A percentile compares a stretch with the other conserved stretches of the same genome.
These are phyloP conservation scores for Flaveria ramosissima DNA, from an alignment of 129 eudicot species.

Conservation along the genomic window DNA sequence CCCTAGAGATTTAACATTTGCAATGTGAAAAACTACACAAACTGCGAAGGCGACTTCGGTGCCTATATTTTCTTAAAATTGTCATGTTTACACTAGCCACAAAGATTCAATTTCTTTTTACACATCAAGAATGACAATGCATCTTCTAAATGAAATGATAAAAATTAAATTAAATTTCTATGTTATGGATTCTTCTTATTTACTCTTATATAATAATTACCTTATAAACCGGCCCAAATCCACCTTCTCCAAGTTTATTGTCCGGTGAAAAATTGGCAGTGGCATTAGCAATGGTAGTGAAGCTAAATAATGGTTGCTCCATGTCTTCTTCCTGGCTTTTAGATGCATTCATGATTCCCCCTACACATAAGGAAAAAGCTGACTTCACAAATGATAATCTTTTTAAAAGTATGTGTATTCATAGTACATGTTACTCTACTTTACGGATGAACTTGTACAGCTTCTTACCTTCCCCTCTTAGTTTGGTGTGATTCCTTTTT, in stretches of 20 bases:
- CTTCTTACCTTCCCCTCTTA: constrained; percentile 27
- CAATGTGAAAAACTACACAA: not conserved
- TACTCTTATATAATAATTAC: constrained; percentile 8
- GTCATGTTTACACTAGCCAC: not conserved
- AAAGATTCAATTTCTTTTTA: not conserved
- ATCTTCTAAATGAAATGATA: not conserved
- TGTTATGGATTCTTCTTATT: not conserved
- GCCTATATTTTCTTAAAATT: too few species aligned
- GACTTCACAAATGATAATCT: not conserved
- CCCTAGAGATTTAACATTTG: constrained; percentile 34
- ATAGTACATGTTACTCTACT: not conserved
- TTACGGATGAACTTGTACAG: not conserved
- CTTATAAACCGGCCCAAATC: constrained; percentile 46
- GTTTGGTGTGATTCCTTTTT: constrained; percentile 22
- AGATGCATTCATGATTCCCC: not conserved
- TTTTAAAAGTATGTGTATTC: not conserved
- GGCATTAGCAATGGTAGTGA: constrained; percentile 31
- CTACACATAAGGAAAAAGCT: not conserved
- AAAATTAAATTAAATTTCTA: not conserved
- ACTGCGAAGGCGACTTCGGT: not conserved
- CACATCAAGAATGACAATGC: not conserved
- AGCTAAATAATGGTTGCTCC: constrained; percentile 37
- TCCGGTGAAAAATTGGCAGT: constrained; percentile 31
- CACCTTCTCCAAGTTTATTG: constrained; percentile 41
- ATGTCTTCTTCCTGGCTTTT: constrained; percentile 9